Conservation (phyloP, 108 stramenopile genomes). For the Skeletonema potamos region DNA sequence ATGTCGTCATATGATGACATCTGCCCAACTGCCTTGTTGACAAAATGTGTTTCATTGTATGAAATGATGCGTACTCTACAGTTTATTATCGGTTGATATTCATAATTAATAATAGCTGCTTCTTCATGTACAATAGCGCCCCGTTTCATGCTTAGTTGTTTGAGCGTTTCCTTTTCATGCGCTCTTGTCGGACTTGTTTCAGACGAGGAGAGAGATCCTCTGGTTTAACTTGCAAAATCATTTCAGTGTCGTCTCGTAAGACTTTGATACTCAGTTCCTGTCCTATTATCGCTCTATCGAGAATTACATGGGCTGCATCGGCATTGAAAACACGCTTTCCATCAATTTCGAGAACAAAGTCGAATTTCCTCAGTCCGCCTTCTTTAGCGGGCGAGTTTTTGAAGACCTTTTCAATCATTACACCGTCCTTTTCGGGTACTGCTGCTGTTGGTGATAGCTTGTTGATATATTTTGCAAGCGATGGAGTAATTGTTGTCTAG, state of each 20-base stretch:
- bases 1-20: not conserved
- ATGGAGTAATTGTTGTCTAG: constrained; percentile 72
- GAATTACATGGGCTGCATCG: constrained; percentile 74
- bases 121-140: not conserved
- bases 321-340: constrained; percentile 57
- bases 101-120: constrained; percentile 3
- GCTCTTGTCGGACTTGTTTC: constrained; percentile 56
- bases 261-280: constrained; percentile 53
- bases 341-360: constrained; percentile 78
- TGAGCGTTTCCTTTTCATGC: constrained; percentile 23
- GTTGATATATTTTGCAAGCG: constrained; percentile 59
- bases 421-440: constrained; percentile 78
- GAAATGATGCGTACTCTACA: constrained; percentile 26
- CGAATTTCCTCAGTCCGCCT: constrained; percentile 69
- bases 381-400: constrained; percentile 68
- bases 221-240: constrained; percentile 61
- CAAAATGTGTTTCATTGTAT: constrained; percentile 14
- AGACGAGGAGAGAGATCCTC: constrained; percentile 75
- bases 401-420: constrained; percentile 77
- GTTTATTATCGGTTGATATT: constrained; percentile 9
- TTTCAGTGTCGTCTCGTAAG: constrained; percentile 54
- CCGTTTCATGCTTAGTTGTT: not conserved
- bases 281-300: constrained; percentile 72
- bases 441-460: constrained; percentile 19
- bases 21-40: not conserved